phyloP scores from a whole-genome alignment of 495 filamentous ascomycete species.

The Penicillium odoratum region DNA sequence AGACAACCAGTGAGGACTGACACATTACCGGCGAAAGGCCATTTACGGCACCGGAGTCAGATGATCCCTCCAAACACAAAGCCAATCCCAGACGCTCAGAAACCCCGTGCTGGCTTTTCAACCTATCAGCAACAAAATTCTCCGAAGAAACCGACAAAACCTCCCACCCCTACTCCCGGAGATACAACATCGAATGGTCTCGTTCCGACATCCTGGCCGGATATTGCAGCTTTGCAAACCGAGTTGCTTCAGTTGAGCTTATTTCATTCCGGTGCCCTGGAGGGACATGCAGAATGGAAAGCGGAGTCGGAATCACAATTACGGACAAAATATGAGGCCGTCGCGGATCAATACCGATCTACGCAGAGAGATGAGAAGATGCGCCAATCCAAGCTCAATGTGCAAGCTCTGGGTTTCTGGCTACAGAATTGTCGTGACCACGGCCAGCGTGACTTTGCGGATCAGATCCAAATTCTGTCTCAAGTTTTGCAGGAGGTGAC shows the following conservation, averaged over 20 bases:
- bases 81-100: slow-evolving; percentile 21
- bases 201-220: slow-evolving; percentile 50
- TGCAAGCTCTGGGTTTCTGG: slow-evolving; percentile 42
- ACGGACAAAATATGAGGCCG: slow-evolving; percentile 39
- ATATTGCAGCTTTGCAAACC: slow-evolving; percentile 63
- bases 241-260: slow-evolving; percentile 74
- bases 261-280: slow-evolving; percentile 53
- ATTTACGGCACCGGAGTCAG: slow-evolving; percentile 43
- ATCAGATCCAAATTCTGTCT: slow-evolving; percentile 46
- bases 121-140: slow-evolving; percentile 71
- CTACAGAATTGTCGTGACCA: slow-evolving; percentile 32
- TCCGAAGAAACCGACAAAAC: slow-evolving; percentile 63
- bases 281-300: slow-evolving; percentile 39
- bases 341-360: slow-evolving; percentile 37
- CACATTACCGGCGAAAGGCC: slow-evolving; percentile 24
- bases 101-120: slow-evolving; percentile 54
- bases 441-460: slow-evolving; percentile 32
- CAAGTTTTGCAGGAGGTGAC: slow-evolving; percentile 44
- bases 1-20: slow-evolving; percentile 32
- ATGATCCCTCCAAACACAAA: slow-evolving; percentile 23
- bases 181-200: slow-evolving; percentile 18
- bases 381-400: slow-evolving; percentile 43
- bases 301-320: slow-evolving; percentile 33
- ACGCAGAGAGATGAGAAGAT: slow-evolving; percentile 36
- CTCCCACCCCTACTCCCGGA: slow-evolving; percentile 44